Conservation (phyloP, 2,329 filamentous ascomycete species). For the Fusarium denticulatum region DNA sequence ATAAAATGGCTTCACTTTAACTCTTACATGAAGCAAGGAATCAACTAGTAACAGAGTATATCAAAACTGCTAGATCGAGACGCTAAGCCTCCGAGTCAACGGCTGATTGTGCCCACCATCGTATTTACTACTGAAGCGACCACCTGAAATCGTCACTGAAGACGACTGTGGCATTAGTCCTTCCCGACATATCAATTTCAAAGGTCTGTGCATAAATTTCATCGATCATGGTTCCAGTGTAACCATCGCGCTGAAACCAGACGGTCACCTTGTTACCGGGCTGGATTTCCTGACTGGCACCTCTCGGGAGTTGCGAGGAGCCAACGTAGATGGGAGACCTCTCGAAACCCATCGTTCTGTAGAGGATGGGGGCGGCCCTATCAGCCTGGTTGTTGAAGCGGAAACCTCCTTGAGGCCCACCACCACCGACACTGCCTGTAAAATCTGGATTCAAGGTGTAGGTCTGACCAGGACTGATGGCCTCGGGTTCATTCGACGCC, state of each 20-base stretch:
- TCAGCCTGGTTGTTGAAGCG: neutral
- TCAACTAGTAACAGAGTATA: too few species aligned
- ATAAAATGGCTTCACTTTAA: too few species aligned
- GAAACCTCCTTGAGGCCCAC: neutral
- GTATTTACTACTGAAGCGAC: neutral
- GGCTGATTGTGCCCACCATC: too few species aligned
- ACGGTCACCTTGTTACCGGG: accelerated
- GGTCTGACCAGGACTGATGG: accelerated
- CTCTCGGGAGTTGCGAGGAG: accelerated
- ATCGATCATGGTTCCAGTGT: neutral
- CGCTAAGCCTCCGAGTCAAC: too few species aligned
- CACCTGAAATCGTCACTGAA: accelerated
- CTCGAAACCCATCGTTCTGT: neutral
- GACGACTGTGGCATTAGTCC: accelerated
- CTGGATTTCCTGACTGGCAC: accelerated
- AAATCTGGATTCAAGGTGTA: neutral
- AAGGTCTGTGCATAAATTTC: accelerated
- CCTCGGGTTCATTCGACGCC: accelerated
- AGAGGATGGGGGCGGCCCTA: accelerated
- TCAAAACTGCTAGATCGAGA: too few species aligned
- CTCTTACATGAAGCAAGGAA: too few species aligned
- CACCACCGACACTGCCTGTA: accelerated
- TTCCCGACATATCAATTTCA: neutral
- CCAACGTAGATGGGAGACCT: neutral
- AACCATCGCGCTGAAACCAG: accelerated